These are phyloP conservation scores for Hypoxylon sp. DNA, from an alignment of 2,329 filamentous ascomycete genomes.

Conservation along the genomic window DNA sequence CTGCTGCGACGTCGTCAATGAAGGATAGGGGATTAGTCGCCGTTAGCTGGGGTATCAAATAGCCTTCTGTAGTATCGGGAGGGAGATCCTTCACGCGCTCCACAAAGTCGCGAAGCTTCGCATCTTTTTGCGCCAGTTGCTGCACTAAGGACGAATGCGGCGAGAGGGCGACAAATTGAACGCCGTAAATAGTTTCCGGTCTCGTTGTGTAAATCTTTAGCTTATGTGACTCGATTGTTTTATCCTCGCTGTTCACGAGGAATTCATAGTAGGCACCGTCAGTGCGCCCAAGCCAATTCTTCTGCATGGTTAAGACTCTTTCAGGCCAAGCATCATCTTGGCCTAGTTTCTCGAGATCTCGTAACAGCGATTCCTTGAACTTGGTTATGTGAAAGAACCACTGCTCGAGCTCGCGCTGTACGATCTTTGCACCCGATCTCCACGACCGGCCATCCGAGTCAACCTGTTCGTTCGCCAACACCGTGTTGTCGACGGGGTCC, in stretches of 20 bases:
- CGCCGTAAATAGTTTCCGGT: slow-evolving; percentile 88
- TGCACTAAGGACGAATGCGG: slow-evolving; percentile 79
- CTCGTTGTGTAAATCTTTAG: slow-evolving; percentile 87
- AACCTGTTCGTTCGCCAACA: slow-evolving; percentile 94
- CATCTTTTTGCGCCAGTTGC: slow-evolving; percentile 71
- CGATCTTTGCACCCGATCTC: slow-evolving; percentile 88
- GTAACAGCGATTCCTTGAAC: slow-evolving; percentile 79
- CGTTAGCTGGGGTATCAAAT: slow-evolving; percentile 72
- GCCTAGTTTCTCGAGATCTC: slow-evolving; percentile 77
- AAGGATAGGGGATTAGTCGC: slow-evolving; percentile 77
- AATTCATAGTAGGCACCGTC: slow-evolving; percentile 81
- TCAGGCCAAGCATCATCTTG: slow-evolving; percentile 82
- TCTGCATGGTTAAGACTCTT: slow-evolving; percentile 85
- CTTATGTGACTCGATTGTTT: slow-evolving; percentile 57
- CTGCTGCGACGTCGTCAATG: slow-evolving; percentile 65
- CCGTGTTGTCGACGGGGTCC: slow-evolving; percentile 90
- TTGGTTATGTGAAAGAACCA: slow-evolving; percentile 92
- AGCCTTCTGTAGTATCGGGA: slow-evolving; percentile 75
- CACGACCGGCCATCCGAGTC: slow-evolving; percentile 87
- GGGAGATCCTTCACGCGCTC: slow-evolving; percentile 71
- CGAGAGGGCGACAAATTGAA: slow-evolving; percentile 86
- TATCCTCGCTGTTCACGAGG: slow-evolving; percentile 65
- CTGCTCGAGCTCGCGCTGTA: slow-evolving; percentile 84
- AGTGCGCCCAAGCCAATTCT: slow-evolving; percentile 89
- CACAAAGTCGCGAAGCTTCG: slow-evolving; percentile 77